Evolutionary conservation across 2,329 filamentous ascomycete species (phyloP), one percentile per base, ranked within the genome.

Genomic region (Amauroascus verrucosus): DNA sequence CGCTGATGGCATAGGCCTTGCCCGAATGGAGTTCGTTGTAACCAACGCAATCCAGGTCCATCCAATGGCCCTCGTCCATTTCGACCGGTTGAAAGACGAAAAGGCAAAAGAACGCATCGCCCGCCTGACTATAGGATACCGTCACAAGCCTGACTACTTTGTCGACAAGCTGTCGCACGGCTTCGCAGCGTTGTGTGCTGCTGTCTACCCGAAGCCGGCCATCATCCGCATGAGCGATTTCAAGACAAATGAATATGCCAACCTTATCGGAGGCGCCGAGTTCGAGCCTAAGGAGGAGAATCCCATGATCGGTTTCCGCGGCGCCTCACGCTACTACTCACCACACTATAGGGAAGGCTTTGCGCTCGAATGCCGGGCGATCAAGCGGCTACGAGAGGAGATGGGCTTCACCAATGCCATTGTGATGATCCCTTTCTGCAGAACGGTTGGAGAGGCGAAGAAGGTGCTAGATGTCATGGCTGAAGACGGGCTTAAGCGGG

Each of bases 261-360:
- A 62, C 22, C 69, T 72, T 24, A 64, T 72, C 41, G 70, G 70
- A 11, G 70, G 69, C 18, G 59, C 62, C 2, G 64, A 71, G 51
- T 71, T 72, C 53, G 69, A 72, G 57, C 65, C 65, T 1, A 57
- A 62, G 18, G 69, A 71, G 48, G 67, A 71, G 24, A 72, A 71
- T 40, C 70, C 69, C 1, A 72, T 72, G 69, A 56, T 72, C 6
- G 70, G 70, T 7, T 71, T 72, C 57, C 69, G 68, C 6, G 70
- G 70, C 20, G 69, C 69, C 14, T 71, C 69, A 3, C 65, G 69
- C 7, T 71, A 72, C 60, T 71, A 71, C 59, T 71, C 69, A 20
- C 62, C 67, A 4, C 64, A 54, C 1, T 72, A 72, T 55, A 61
- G 54, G 28, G 68, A 72, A 22, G 70, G 67, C 1, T 72, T 71